These are phyloP conservation scores for Pistacia atlantica DNA, from an alignment of 345 rosid genomes.

Conservation along the genomic window DNA sequence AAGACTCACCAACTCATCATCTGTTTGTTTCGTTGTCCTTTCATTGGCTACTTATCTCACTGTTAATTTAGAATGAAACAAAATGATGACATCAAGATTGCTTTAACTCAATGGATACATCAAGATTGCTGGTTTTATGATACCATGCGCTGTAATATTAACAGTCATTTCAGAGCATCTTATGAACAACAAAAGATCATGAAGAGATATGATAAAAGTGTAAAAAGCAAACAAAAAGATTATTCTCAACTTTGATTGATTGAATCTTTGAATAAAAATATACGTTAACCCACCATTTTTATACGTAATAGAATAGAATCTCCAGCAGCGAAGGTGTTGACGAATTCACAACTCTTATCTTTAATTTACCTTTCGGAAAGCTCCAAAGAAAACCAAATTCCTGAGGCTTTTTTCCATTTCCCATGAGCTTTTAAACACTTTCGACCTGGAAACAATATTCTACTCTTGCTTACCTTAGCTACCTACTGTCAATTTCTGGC, in stretches of 20 bases:
- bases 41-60: too few species aligned
- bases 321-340: not conserved
- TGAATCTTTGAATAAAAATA: constrained; percentile 13
- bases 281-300: constrained; percentile 5
- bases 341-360: too few species aligned
- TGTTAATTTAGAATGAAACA: too few species aligned
- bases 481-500: not conserved
- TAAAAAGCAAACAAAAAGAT: constrained; percentile 21
- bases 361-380: not conserved
- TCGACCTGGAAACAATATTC: not conserved
- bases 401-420: too few species aligned
- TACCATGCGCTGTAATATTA: not conserved
- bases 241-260: constrained; percentile 6
- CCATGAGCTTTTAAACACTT: too few species aligned
- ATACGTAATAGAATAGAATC: not conserved
- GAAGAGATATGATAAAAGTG: not conserved
- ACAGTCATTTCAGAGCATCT: not conserved
- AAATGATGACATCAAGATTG: too few species aligned
- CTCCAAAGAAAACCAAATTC: not conserved
- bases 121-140: not conserved
- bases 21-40: not conserved
- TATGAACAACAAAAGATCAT: not conserved
- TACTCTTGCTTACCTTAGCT: too few species aligned
- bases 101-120: too few species aligned
- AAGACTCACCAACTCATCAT: constrained; percentile 28